Evolutionary conservation across 257 asterid species (phyloP).

Genomic region (Solanum arcanum): DNA sequence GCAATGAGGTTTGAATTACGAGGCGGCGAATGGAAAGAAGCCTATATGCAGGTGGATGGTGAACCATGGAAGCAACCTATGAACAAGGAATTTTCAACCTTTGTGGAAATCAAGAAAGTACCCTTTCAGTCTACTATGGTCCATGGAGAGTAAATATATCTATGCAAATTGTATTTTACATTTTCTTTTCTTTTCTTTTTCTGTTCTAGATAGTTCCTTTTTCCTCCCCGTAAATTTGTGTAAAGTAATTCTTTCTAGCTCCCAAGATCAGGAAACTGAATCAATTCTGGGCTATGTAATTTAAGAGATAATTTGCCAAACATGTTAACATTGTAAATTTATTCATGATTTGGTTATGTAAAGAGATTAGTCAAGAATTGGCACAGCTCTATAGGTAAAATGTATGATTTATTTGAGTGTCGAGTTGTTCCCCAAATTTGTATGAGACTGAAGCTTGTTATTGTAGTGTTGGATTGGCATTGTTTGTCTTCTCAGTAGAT

Average conservation of each 20-base stretch:
- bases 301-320: not conserved
- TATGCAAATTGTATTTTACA: not conserved
- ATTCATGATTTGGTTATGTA: not conserved
- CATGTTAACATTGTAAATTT: not conserved
- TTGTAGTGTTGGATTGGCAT: not conserved
- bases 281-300: not conserved
- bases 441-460: not conserved
- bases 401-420: not conserved
- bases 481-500: not conserved
- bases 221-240: not conserved
- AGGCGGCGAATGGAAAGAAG: conserved; percentile 87
- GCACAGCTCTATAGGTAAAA: not conserved
- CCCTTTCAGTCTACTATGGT: conserved; percentile 57
- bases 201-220: not conserved
- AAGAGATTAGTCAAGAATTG: not conserved
- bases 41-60: conserved; percentile 85
- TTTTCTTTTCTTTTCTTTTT: not conserved
- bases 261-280: not conserved
- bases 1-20: conserved; percentile 71
- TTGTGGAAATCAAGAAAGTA: conserved; percentile 55
- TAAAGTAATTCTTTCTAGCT: not conserved
- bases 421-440: not conserved
- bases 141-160: conserved; percentile 19
- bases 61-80: conserved; percentile 95
- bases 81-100: conserved; percentile 58